Evolutionary conservation across 2,329 filamentous ascomycete genomes (phyloP).

Genomic region (Aspergillus candidus): DNA sequence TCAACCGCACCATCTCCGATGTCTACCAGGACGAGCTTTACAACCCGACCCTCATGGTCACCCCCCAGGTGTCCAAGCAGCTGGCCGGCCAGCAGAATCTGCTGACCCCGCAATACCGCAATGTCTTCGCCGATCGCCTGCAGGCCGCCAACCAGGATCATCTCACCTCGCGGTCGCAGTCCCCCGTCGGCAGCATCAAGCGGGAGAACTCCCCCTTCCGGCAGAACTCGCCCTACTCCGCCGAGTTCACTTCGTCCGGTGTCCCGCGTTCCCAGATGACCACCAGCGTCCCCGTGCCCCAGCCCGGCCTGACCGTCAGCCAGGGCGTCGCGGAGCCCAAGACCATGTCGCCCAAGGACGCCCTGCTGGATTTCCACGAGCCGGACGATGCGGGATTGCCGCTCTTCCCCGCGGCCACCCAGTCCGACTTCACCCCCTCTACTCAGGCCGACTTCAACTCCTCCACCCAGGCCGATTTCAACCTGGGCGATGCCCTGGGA

Average conservation of each 20-base stretch:
- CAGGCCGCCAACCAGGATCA: slow-evolving; percentile 73
- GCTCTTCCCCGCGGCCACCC: slow-evolving; percentile 62
- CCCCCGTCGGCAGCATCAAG: slow-evolving; percentile 46
- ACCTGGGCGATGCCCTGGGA: slow-evolving; percentile 36
- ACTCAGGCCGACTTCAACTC: slow-evolving; percentile 60
- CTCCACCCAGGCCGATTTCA: slow-evolving; percentile 50
- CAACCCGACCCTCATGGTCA: slow-evolving; percentile 46
- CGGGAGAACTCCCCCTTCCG: slow-evolving; percentile 78
- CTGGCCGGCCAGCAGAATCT: slow-evolving; percentile 23
- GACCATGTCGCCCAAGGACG: slow-evolving; percentile 93
- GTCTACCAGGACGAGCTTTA: slow-evolving; percentile 80
- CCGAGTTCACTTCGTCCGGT: slow-evolving; percentile 36
- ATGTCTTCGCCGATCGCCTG: slow-evolving; percentile 67
- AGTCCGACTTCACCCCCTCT: slow-evolving; percentile 38
- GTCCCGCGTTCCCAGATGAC: slow-evolving; percentile 37
- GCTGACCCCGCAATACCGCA: slow-evolving; percentile 51
- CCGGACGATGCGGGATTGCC: slow-evolving; percentile 59
- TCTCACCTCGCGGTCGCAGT: slow-evolving; percentile 56
- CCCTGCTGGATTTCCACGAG: slow-evolving; percentile 77
- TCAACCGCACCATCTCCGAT: slow-evolving; percentile 81
- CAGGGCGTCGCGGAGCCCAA: slow-evolving; percentile 50
- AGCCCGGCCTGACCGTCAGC: slow-evolving; percentile 26
- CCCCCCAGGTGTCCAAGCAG: slow-evolving; percentile 34
- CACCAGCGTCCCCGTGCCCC: slow-evolving; percentile 29
- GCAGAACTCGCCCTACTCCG: slow-evolving; percentile 58